Evolutionary conservation across 2,329 filamentous ascomycete genomes (phyloP).

Genomic region (Penicillium sp.): DNA sequence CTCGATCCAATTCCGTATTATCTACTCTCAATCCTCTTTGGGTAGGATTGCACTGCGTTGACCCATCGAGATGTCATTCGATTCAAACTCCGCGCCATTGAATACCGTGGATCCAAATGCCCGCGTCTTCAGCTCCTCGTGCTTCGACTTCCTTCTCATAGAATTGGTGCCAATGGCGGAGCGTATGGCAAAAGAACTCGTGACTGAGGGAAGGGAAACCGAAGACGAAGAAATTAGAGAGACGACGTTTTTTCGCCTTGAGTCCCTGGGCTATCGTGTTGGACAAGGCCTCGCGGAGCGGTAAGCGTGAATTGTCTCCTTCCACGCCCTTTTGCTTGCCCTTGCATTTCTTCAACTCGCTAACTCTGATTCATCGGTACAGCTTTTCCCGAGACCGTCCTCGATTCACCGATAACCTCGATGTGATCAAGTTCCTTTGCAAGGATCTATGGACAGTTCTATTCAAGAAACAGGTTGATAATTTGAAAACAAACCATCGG

Average conservation of each 20-base stretch:
- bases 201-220: conserved; percentile 28
- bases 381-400: conserved; percentile 64
- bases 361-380: neutral
- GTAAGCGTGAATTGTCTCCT: conserved; percentile 46
- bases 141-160: conserved; percentile 91
- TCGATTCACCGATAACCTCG: conserved; percentile 85
- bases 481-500: conserved; percentile 95
- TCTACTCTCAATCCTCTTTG: neutral
- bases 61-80: conserved; percentile 66
- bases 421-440: conserved; percentile 97
- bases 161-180: conserved; percentile 95
- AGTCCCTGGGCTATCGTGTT: conserved; percentile 83
- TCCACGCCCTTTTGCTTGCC: neutral
- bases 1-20: neutral
- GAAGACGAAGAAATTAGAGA: conserved; percentile 74
- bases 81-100: conserved; percentile 66
- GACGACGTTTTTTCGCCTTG: conserved; percentile 79
- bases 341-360: neutral
- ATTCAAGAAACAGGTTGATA: conserved; percentile 97
- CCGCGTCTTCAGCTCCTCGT: conserved; percentile 76
- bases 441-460: conserved; percentile 96
- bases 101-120: conserved; percentile 72
- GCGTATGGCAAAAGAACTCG: conserved; percentile 72
- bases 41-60: neutral
- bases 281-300: conserved; percentile 89